A percentile compares a stretch with the other conserved stretches of the same genome.
These are phyloP conservation scores for Cladosporium sp. DNA, from an alignment of 2,329 filamentous ascomycete genomes.

Conservation along the genomic window DNA sequence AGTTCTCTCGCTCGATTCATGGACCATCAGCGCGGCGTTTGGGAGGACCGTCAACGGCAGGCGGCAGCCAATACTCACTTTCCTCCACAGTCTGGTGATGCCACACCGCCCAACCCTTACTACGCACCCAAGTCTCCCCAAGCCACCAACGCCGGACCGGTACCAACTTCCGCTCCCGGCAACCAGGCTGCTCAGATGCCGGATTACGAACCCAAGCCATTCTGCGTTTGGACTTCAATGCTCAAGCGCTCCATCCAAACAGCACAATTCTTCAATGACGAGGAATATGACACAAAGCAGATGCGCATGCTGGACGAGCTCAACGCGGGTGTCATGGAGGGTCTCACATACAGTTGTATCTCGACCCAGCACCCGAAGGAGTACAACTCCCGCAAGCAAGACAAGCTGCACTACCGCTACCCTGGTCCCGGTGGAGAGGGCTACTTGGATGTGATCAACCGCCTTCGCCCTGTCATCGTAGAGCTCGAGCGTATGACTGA, in stretches of 20 bases:
- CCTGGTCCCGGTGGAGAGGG: conserved; percentile 93
- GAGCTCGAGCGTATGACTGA: conserved; percentile 97
- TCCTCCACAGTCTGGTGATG: conserved; percentile 85
- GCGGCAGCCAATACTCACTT: conserved; percentile 73
- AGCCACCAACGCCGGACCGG: conserved; percentile 19
- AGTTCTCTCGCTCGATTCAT: conserved; percentile 78
- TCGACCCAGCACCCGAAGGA: conserved; percentile 72
- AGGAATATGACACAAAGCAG: conserved; percentile 93
- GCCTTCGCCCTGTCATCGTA: conserved; percentile 88
- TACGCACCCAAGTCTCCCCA: conserved; percentile 46
- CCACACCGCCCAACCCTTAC: conserved; percentile 91
- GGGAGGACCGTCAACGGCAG: conserved; percentile 76
- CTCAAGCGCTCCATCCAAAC: conserved; percentile 84
- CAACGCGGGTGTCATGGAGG: conserved; percentile 87
- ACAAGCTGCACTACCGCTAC: conserved; percentile 96
- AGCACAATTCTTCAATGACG: conserved; percentile 86
- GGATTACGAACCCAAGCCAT: conserved; percentile 65
- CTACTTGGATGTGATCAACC: conserved; percentile 95
- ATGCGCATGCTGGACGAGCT: conserved; percentile 71
- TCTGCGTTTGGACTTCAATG: conserved; percentile 99
- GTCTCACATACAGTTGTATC: conserved; percentile 91
- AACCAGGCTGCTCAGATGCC: not conserved
- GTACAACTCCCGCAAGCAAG: conserved; percentile 69
- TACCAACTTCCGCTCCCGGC: conserved; percentile 11
- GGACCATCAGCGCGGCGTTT: conserved; percentile 70